Conservation (phyloP, 169 alveolate genomes). For the Miamiensis avidus region DNA sequence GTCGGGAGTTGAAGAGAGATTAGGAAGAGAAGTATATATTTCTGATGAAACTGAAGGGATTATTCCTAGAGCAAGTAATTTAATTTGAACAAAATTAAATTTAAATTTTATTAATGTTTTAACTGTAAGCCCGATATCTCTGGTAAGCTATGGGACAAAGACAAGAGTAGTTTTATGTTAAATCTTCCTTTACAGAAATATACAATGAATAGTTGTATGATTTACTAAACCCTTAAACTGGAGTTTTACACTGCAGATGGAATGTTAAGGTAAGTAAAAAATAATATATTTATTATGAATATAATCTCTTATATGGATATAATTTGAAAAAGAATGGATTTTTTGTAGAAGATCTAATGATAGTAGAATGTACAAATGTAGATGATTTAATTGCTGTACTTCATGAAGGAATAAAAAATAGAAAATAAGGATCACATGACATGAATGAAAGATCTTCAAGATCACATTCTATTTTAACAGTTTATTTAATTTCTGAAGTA, state of each 20-base stretch:
- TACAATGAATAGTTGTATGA: conserved; percentile 85
- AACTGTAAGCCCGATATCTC: conserved; percentile 55
- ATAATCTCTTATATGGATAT: too few species aligned
- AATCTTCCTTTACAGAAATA: conserved; percentile 82
- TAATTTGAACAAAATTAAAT: too few species aligned
- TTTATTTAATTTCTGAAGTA: conserved; percentile 77
- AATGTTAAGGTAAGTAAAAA: conserved; percentile 51
- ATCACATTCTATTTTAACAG: conserved; percentile 80
- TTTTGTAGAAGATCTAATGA: conserved; percentile 86
- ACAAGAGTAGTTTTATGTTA: conserved; percentile 79
- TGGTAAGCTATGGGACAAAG: conserved; percentile 77
- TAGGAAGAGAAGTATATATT: conserved; percentile 76
- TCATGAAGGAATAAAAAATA: conserved; percentile 87
- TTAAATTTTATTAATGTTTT: too few species aligned
- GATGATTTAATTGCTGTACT: conserved; percentile 82
- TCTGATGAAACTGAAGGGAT: conserved; percentile 85
- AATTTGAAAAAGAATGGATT: conserved; percentile 60
- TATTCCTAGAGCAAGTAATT: conserved; percentile 65
- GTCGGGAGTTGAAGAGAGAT: conserved; percentile 81
- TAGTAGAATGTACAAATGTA: conserved; percentile 82
- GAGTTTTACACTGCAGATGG: conserved; percentile 84
- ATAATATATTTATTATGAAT: not conserved
- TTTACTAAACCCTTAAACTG: conserved; percentile 76
- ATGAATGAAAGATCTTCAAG: conserved; percentile 80
- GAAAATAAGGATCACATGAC: conserved; percentile 82